Evolutionary conservation across 148 eudicot genomes (phyloP), one percentile per base, ranked within the genome.

Genomic region (Arbutus unedo): DNA sequence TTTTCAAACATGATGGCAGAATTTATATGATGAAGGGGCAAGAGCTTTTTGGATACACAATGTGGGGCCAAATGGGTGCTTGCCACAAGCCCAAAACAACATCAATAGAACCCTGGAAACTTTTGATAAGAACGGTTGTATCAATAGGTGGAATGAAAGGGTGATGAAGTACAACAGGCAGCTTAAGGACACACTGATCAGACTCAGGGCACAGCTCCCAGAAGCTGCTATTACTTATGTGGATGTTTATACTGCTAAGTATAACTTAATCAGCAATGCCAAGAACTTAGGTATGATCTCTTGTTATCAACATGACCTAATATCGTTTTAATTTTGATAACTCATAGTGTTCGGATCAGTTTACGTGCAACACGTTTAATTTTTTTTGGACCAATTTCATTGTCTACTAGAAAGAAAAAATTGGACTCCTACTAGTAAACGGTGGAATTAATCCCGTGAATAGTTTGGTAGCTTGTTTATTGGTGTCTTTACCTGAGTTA

Each of bases 31-130:
- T 13, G 44, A 81, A 83, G 90, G 87, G 78, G 87, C 81, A n/a
- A 81, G 84, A 16, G 64, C 74, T 16, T 85, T 88, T 48, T 88
- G 90, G 90, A 66, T 88, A 31, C 88, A 87, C 38, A 87, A 85
- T 31, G 81, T 85, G 18, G 88, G 88, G n/a, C 88, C 88, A 5
- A 80, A 83, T 21, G 90, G 90, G 3, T 88, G 90, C 64, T 83
- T 88, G 70, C 88, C 90, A 8, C 3, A 10, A 15, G 21, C 13
- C 50, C 3, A 50, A 14, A 2, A 23, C 54, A 0, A 71, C 60
- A 1, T 45, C 68, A 47, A 79, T 82, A 16, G 48, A 3, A 38
- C 38, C 23, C 50, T 60, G 0, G 83, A 82, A 2, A 67, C 3
- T 50, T 56, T 82, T 4, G 89, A 87, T 31, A 62, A 85, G 59